Evolutionary conservation across 2,329 filamentous ascomycete genomes (phyloP).

Genomic region (Epichloe typhina): DNA sequence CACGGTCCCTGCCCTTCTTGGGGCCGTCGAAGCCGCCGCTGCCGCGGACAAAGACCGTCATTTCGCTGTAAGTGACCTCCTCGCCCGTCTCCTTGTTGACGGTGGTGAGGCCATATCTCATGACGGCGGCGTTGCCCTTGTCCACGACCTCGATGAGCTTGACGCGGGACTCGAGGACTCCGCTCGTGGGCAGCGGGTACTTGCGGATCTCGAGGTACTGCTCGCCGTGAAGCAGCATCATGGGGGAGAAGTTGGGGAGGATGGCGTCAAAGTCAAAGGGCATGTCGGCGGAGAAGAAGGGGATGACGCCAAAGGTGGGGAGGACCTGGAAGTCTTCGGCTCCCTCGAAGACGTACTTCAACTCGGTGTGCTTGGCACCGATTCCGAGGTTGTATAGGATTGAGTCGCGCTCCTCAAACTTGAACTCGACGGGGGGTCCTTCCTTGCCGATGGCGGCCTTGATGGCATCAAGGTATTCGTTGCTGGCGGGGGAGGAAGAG

Average conservation of each 20-base stretch:
- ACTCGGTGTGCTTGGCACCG: slow-evolving; percentile 79
- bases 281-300: slow-evolving; percentile 72
- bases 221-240: slow-evolving; percentile 98
- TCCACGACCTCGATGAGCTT: slow-evolving; percentile 89
- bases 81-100: slow-evolving; percentile 75
- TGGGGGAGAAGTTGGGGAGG: slow-evolving; percentile 90
- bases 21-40: slow-evolving; percentile 81
- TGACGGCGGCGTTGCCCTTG: slow-evolving; percentile 81
- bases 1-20: slow-evolving; percentile 63
- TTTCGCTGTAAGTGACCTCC: slow-evolving; percentile 94
- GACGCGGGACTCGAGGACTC: slow-evolving; percentile 59
- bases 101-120: slow-evolving; percentile 69
- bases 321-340: slow-evolving; percentile 85
- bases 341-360: slow-evolving; percentile 82
- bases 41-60: slow-evolving; percentile 82
- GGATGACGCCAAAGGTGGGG: slow-evolving; percentile 91
- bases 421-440: slow-evolving; percentile 59
- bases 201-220: slow-evolving; percentile 93
- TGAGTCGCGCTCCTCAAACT: slow-evolving; percentile 73
- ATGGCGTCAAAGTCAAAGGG: slow-evolving; percentile 73
- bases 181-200: slow-evolving; percentile 80
- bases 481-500: slow-evolving; percentile 26
- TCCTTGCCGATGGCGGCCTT: slow-evolving; percentile 61
- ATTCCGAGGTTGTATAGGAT: slow-evolving; percentile 94
- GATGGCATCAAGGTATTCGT: slow-evolving; percentile 62